Percentiles rank a stretch among this genome's conserved stretches.
These are phyloP conservation scores for Pythium monospermum DNA, from an alignment of 352 stramenopile genomes.

Conservation along the genomic window DNA sequence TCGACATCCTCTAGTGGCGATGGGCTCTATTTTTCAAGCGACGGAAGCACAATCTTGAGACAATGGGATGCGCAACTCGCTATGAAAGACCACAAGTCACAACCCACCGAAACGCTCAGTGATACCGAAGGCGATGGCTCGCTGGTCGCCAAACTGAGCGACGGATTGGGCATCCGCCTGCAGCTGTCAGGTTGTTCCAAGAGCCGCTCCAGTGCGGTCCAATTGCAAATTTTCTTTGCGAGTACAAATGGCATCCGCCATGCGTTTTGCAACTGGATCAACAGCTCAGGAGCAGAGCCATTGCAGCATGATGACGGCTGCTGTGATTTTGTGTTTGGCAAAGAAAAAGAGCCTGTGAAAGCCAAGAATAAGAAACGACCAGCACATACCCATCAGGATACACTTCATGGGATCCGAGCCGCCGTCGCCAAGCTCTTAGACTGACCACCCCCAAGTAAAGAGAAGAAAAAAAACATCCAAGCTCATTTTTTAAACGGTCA, in stretches of 20 bases:
- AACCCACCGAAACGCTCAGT: slow-evolving; percentile 26
- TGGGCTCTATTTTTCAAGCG: slow-evolving; percentile 47
- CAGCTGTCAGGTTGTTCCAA: background rate
- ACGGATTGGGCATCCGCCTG: slow-evolving; percentile 38
- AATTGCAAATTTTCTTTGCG: slow-evolving; percentile 48
- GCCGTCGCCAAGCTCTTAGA: slow-evolving; percentile 23
- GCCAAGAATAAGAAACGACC: slow-evolving; percentile 12
- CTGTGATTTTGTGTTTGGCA: slow-evolving; percentile 41
- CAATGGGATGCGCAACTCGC: slow-evolving; percentile 43
- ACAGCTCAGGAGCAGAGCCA: slow-evolving; percentile 24
- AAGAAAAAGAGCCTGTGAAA: slow-evolving; percentile 13
- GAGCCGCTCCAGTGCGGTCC: slow-evolving; percentile 23
- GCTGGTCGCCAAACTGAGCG: slow-evolving; percentile 44
- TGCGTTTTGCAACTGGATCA: slow-evolving; percentile 41
- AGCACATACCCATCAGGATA: slow-evolving; percentile 8
- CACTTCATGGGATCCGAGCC: slow-evolving; percentile 14
- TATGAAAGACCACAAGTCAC: slow-evolving; percentile 39
- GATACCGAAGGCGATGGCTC: slow-evolving; percentile 35
- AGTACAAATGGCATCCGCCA: slow-evolving; percentile 34
- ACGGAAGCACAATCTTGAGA: slow-evolving; percentile 37
- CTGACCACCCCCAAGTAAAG: too few species aligned
- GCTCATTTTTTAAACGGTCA: too few species aligned
- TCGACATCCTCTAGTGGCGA: slow-evolving; percentile 64
- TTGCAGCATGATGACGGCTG: slow-evolving; percentile 23
- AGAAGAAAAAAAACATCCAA: too few species aligned